A percentile compares a stretch with the other conserved stretches of the same genome.
Conservation (phyloP, 208 protist genomes). For the Strigomonas culicis region DNA sequence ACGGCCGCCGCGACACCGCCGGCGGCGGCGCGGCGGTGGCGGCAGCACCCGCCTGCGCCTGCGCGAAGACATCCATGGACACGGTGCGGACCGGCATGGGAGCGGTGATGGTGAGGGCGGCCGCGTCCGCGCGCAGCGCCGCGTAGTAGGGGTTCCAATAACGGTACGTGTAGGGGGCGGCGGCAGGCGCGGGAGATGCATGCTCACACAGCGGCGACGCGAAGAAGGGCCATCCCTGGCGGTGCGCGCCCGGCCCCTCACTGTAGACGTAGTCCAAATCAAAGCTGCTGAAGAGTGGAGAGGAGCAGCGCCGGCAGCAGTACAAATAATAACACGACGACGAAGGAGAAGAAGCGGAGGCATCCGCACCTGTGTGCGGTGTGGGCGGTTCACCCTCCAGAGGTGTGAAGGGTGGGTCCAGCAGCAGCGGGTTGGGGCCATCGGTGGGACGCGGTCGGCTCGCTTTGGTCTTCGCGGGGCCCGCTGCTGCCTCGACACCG, state of each 20-base stretch:
- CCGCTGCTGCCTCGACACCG: not conserved
- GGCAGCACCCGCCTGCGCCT: not conserved
- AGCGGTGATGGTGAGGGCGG: too few species aligned
- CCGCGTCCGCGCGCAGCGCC: too few species aligned
- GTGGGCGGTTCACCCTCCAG: constrained; percentile 38
- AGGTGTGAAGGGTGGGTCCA: constrained; percentile 53
- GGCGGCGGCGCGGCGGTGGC: not conserved
- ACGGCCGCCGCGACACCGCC: too few species aligned
- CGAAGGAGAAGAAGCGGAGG: too few species aligned
- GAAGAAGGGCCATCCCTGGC: constrained; percentile 55
- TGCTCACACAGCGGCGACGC: too few species aligned
- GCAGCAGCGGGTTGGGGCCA: constrained; percentile 19
- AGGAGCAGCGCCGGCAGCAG: constrained; percentile 24
- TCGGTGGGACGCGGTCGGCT: not conserved
- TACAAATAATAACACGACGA: too few species aligned
- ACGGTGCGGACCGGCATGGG: constrained; percentile 27
- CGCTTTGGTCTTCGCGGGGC: not conserved
- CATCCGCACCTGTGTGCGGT: too few species aligned
- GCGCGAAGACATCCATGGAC: constrained; percentile 20
- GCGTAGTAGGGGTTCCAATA: too few species aligned
- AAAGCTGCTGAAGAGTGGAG: constrained; percentile 27
- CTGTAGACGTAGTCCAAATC: constrained; percentile 12
- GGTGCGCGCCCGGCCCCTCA: constrained; percentile 16
- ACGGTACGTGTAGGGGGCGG: too few species aligned
- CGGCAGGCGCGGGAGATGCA: too few species aligned